These are phyloP conservation scores for Floccularia luteovirens DNA, from an alignment of 768 basidiomycete genomes.

Conservation along the genomic window DNA sequence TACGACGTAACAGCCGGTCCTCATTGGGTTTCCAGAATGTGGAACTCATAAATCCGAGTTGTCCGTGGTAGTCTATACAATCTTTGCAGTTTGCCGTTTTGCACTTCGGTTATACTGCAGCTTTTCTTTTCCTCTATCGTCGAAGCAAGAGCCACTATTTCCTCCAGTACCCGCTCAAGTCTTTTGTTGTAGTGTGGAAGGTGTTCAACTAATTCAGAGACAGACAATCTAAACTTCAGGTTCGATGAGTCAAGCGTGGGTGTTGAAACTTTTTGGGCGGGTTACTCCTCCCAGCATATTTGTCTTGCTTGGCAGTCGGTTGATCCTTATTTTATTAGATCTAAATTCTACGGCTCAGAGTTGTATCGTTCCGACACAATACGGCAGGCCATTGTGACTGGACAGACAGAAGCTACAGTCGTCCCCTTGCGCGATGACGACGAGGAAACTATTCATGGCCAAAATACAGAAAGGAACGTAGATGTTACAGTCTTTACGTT, in stretches of 20 bases:
- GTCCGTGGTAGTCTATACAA: not conserved
- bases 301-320: too few relatives aligned
- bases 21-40: not conserved
- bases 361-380: slow-evolving; percentile 15
- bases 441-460: slow-evolving; percentile 15
- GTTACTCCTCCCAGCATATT: too few relatives aligned
- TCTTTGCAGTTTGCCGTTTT: not conserved
- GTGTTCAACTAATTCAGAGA: too few relatives aligned
- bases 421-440: slow-evolving; percentile 12
- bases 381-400: slow-evolving; percentile 15
- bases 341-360: slow-evolving; percentile 1
- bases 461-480: slow-evolving; percentile 5
- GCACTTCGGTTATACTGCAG: not conserved
- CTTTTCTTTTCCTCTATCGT: not conserved
- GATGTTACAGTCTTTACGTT: slow-evolving; percentile 18
- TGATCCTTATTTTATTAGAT: not conserved
- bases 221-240: too few relatives aligned
- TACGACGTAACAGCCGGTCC: not conserved
- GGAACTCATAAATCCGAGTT: not conserved
- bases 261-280: too few relatives aligned
- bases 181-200: too few relatives aligned
- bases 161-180: too few relatives aligned
- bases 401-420: slow-evolving; percentile 12
- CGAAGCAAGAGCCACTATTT: too few relatives aligned
- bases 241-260: too few relatives aligned